Conservation (phyloP, 768 basidiomycete species). For the Scleroderma bovista region DNA sequence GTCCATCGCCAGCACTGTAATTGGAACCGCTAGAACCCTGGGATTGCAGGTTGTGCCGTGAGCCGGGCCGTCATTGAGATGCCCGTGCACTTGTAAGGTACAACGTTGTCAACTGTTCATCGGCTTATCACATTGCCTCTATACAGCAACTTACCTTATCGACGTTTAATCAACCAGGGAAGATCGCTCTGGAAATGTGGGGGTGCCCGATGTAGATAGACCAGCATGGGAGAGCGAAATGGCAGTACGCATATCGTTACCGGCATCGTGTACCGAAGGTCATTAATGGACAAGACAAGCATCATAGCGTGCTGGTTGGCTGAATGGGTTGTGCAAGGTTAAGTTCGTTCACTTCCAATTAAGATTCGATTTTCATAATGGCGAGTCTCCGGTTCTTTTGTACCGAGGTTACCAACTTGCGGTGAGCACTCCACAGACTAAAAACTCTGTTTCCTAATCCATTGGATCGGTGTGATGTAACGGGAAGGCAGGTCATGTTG, state of each 20-base stretch:
- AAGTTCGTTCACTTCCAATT: conserved; percentile 37
- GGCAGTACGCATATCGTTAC: conserved; percentile 17
- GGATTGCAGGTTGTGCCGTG: conserved; percentile 89
- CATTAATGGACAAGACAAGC: conserved; percentile 27
- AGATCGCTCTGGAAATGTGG: conserved; percentile 8
- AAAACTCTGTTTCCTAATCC: conserved; percentile 25
- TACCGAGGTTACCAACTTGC: conserved; percentile 25
- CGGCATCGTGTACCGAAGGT: conserved; percentile 28
- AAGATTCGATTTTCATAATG: conserved; percentile 39
- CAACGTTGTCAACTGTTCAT: conserved; percentile 17
- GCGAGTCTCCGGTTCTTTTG: conserved; percentile 28
- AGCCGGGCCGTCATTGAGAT: conserved; percentile 22
- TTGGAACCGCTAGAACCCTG: conserved; percentile 84
- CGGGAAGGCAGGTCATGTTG: conserved; percentile 19
- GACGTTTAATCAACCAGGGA: conserved; percentile 9
- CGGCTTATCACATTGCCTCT: conserved; percentile 16
- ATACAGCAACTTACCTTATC: conserved; percentile 23
- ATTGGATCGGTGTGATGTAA: conserved; percentile 19
- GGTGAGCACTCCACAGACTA: conserved; percentile 16
- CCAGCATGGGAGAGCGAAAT: conserved; percentile 10
- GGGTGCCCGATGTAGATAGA: conserved; percentile 24
- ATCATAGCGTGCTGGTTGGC: conserved; percentile 27
- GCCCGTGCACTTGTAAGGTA: conserved; percentile 19
- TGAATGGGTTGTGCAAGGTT: conserved; percentile 29
- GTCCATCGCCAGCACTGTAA: conserved; percentile 80